phyloP scores from a whole-genome alignment of 1,284 basidiomycete genomes.

The Sporisorium exsertum region DNA sequence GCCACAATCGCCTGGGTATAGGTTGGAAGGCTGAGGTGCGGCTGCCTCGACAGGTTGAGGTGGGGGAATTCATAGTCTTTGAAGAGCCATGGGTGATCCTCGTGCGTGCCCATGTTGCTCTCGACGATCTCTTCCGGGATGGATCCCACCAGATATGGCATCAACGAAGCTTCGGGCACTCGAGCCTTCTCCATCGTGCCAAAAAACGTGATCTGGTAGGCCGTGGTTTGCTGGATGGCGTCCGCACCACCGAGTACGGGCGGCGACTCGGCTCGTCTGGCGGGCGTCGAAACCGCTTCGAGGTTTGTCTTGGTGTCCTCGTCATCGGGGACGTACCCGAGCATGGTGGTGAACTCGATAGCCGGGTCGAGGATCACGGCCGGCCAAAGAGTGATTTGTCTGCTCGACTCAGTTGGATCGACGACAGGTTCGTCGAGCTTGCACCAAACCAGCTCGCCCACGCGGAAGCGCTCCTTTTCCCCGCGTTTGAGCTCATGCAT shows the following conservation, averaged over 20 bases:
- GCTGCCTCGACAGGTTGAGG: slow-evolving; percentile 30
- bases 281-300: slow-evolving; percentile 24
- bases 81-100: slow-evolving; percentile 45
- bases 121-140: slow-evolving; percentile 24
- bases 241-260: slow-evolving; percentile 9
- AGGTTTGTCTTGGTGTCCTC: slow-evolving; percentile 25
- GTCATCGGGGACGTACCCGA: slow-evolving; percentile 13
- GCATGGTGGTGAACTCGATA: slow-evolving; percentile 16
- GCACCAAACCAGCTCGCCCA: slow-evolving; percentile 52
- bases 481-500: slow-evolving; percentile 37
- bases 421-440: slow-evolving; percentile 39
- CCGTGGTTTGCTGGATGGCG: slow-evolving; percentile 16
- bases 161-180: slow-evolving; percentile 28
- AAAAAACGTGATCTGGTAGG: slow-evolving; percentile 47
- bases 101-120: slow-evolving; percentile 25
- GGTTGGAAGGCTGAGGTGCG: slow-evolving; percentile 8
- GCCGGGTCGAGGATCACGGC: slow-evolving; percentile 37
- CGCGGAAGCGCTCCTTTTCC: slow-evolving; percentile 49
- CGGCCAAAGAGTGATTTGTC: slow-evolving; percentile 42
- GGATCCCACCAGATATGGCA: slow-evolving; percentile 37
- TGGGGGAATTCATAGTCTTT: slow-evolving; percentile 19
- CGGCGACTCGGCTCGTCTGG: slow-evolving; percentile 14
- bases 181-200: slow-evolving; percentile 42
- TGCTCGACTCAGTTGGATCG: slow-evolving; percentile 10
- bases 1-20: slow-evolving; percentile 26